These are phyloP conservation scores for Alternaria solani DNA, from an alignment of 2,329 filamentous ascomycete species.

Conservation along the genomic window DNA sequence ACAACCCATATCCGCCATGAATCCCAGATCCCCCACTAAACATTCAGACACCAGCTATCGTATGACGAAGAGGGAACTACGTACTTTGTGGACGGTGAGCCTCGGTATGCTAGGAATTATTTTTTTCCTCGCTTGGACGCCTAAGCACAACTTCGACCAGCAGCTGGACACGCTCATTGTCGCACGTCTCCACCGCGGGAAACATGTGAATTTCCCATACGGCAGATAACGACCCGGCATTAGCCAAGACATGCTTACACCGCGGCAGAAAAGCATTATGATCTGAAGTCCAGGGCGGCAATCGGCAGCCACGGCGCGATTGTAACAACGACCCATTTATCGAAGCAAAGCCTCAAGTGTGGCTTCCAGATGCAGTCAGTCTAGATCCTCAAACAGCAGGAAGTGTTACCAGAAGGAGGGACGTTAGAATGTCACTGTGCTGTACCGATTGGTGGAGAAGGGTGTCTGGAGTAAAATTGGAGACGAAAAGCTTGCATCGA, in stretches of 20 bases:
- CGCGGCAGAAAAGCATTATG: neutral
- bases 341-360: slow-evolving; percentile 7
- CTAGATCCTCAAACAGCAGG: neutral
- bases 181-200: neutral
- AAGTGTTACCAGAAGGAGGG: neutral
- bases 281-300: neutral
- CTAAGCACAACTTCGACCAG: neutral
- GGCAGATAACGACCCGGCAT: neutral
- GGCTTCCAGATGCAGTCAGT: neutral
- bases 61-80: neutral
- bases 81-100: neutral
- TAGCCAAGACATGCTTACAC: neutral
- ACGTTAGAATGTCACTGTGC: slow-evolving; percentile 4
- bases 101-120: neutral
- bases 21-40: neutral
- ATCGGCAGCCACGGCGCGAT: neutral
- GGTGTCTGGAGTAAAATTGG: slow-evolving; percentile 18
- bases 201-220: neutral
- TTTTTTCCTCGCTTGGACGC: neutral
- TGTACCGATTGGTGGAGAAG: slow-evolving; percentile 2
- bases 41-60: neutral
- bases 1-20: neutral
- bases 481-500: slow-evolving; percentile 17
- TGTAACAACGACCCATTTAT: neutral
- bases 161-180: neutral